Base-by-base conservation (phyloP, 2,329 filamentous ascomycete species). In the Arthrobotrys sinensis region DNA sequence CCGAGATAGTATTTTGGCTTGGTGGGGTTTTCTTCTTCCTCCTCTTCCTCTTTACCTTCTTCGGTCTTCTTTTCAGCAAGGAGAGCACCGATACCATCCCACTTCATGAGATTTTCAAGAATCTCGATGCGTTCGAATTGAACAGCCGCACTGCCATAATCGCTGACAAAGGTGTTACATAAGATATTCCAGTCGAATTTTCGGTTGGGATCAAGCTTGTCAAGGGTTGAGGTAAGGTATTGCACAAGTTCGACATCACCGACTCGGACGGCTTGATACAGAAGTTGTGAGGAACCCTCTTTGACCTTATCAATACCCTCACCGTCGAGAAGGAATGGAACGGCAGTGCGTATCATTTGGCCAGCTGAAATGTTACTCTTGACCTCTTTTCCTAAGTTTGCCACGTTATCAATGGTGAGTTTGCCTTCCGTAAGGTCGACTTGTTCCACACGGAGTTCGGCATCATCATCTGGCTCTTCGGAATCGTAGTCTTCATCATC, bases 1-100 rank as follows among this genome's bases (percentile, higher is more conserved):
- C 93, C 93, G 83, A 92, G 91, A 82, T 96, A 96, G 83, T 89
- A 92, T 16, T 88, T 88, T 0, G 92, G 89, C 83, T 91, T 92
- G 80, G 89, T 86, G 66, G 89, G 86, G 60, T 90, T 83, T 81
- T 91, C 87, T 87, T 91, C 71, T 88, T 88, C 83, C 90, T 88
- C 50, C 32, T 84, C 83, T 14, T 34, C 50, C 5, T 57, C 52
- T 57, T 48, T n/a, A n/a, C 32, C 52, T 32, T 84, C 83, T 3
- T 84, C 82, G 4, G 84, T 80, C 43, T 82, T 28, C 81, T 79
- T 79, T 45, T 79, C 68, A 24, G 21, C 19, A 11, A 68, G 48
- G 10, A 80, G 79, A 10, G 69, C 73, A 6, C 81, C 81, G 53
- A 81, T 79, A n/a, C 77, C 53, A 8, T 79, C 43, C 10, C 64